Conservation (phyloP, 257 asterid genomes). For the Osmanthus fragrans region DNA sequence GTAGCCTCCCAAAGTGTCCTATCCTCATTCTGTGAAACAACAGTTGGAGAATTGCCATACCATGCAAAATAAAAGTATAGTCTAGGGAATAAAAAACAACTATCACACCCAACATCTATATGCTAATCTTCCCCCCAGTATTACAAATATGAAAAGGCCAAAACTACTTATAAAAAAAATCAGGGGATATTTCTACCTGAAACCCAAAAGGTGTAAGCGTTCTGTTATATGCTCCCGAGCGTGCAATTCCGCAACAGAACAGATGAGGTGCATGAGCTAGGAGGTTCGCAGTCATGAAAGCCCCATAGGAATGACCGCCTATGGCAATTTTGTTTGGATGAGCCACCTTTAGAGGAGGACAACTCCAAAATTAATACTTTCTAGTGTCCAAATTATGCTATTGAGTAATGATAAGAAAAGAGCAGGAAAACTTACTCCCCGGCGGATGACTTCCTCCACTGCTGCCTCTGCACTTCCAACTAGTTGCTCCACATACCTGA, state of each 20-base stretch:
- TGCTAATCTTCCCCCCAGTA: conserved; percentile 3
- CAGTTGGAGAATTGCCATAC: conserved; percentile 14
- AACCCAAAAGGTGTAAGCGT: conserved; percentile 99
- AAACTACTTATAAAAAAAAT: background rate
- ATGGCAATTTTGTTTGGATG: conserved; percentile 85
- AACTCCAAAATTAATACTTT: conserved; percentile 22
- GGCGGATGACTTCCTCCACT: conserved; percentile 85
- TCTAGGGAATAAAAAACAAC: conserved; percentile 8
- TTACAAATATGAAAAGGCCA: background rate
- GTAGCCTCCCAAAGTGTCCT: conserved; percentile 99
- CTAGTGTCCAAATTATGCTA: background rate
- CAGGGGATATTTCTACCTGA: conserved; percentile 56
- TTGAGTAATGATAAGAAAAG: conserved; percentile 1
- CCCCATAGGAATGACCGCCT: conserved; percentile 99
- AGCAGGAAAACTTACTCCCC: conserved; percentile 68
- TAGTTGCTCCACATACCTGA: conserved; percentile 92
- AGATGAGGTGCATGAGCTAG: conserved; percentile 99
- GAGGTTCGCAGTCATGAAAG: conserved; percentile 98
- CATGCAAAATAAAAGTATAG: conserved; percentile 13
- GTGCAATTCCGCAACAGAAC: conserved; percentile 91
- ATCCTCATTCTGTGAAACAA: conserved; percentile 72
- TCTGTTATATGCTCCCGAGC: conserved; percentile 98
- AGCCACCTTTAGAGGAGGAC: conserved; percentile 68
- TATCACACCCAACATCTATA: background rate
- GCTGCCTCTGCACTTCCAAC: conserved; percentile 99